These are phyloP conservation scores for Aureobasidium sp. DNA, from an alignment of 2,329 filamentous ascomycete species.

Conservation along the genomic window DNA sequence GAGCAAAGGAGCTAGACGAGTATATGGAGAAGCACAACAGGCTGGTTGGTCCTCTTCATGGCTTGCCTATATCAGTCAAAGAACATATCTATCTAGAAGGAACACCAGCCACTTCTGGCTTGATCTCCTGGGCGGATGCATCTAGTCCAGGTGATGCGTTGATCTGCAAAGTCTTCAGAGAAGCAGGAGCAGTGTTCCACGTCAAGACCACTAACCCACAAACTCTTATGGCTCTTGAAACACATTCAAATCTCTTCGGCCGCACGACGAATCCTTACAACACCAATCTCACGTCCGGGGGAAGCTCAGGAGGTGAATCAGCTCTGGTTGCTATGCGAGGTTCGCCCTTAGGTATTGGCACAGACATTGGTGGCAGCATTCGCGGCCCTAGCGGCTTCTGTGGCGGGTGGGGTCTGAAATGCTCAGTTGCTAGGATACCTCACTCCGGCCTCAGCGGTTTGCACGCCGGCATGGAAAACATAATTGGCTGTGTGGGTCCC, in stretches of 20 bases:
- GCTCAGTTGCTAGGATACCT: slow-evolving; percentile 34
- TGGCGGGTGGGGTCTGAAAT: slow-evolving; percentile 75
- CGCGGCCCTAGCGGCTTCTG: slow-evolving; percentile 70
- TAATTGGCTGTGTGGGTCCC: slow-evolving; percentile 46
- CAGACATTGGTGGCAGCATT: slow-evolving; percentile 60
- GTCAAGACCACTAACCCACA: slow-evolving; percentile 47
- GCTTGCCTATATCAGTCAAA: slow-evolving; percentile 57
- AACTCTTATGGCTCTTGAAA: slow-evolving; percentile 44
- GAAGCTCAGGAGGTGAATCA: slow-evolving; percentile 49
- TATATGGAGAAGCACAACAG: slow-evolving; percentile 37
- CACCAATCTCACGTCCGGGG: slow-evolving; percentile 40
- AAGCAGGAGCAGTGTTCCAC: slow-evolving; percentile 44
- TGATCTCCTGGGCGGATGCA: slow-evolving; percentile 52
- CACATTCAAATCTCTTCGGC: slow-evolving; percentile 41
- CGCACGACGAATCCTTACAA: slow-evolving; percentile 47
- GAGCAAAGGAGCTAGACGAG: slow-evolving; percentile 44
- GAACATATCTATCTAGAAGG: slow-evolving; percentile 57
- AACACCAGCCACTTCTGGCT: slow-evolving; percentile 34
- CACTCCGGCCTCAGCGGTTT: slow-evolving; percentile 6
- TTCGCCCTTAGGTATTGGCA: slow-evolving; percentile 45
- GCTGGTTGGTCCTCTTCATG: slow-evolving; percentile 56
- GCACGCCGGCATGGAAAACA: slow-evolving; percentile 16
- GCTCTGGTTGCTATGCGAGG: slow-evolving; percentile 45
- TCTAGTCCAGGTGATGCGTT: slow-evolving; percentile 48
- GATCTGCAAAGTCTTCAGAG: slow-evolving; percentile 37